Percentiles rank a stretch among this genome's conserved stretches.
Evolutionary conservation across 768 basidiomycete genomes (phyloP).

Genomic region (Polyporus arcularius): DNA sequence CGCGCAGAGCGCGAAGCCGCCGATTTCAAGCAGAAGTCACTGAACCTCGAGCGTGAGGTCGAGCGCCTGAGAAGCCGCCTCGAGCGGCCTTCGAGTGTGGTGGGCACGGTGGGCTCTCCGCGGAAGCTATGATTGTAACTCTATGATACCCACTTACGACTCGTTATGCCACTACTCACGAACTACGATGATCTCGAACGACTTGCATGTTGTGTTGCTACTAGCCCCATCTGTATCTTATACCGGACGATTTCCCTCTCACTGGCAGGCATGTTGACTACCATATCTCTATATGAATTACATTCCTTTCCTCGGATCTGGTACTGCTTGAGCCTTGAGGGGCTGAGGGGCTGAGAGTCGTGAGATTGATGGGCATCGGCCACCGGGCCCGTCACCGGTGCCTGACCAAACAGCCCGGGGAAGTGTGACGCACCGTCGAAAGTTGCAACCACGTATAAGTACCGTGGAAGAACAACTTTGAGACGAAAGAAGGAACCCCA

Average conservation of each 20-base stretch:
- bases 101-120: constrained; percentile 38
- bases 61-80: constrained; percentile 67
- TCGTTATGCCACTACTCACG: constrained; percentile 6
- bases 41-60: constrained; percentile 69
- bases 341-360: too few relatives aligned
- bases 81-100: constrained; percentile 51
- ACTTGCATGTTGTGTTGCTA: constrained; percentile 14
- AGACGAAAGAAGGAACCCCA: too few relatives aligned
- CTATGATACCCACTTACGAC: constrained; percentile 7
- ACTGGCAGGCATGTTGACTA: neutral
- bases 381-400: too few relatives aligned
- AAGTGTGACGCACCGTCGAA: too few relatives aligned
- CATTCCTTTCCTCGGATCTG: neutral
- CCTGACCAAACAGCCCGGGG: too few relatives aligned
- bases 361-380: too few relatives aligned
- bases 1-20: constrained; percentile 75
- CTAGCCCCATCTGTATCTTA: constrained; percentile 21
- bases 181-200: constrained; percentile 1
- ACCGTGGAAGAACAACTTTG: too few relatives aligned
- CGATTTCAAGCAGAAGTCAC: constrained; percentile 69
- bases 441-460: too few relatives aligned
- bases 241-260: constrained; percentile 8
- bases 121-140: constrained; percentile 26
- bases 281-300: neutral
- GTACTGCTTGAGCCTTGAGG: too few relatives aligned